Evolutionary conservation across 2,329 filamentous ascomycete species (phyloP).

Genomic region (Fusarium chaquense): DNA sequence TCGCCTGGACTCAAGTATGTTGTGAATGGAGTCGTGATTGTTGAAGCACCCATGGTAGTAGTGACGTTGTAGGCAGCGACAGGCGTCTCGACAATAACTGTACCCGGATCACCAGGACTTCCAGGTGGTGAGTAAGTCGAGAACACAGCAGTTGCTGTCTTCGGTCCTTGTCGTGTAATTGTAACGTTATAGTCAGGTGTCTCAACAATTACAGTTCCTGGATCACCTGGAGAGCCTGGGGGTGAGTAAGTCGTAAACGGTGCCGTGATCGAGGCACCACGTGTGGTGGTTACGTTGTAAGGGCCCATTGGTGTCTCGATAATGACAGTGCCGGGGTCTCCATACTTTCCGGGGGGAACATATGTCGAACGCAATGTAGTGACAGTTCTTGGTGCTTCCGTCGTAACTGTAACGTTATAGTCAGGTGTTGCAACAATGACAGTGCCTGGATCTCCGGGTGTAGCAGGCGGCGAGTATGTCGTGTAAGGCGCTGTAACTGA

Average conservation of each 20-base stretch:
- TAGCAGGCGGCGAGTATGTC: conserved; percentile 16
- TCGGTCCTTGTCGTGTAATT: not conserved
- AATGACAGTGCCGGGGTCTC: conserved; percentile 28
- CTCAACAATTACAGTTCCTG: conserved; percentile 26
- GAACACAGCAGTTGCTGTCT: not conserved
- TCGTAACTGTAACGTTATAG: conserved; percentile 20
- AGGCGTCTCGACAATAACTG: conserved; percentile 25
- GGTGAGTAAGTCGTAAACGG: conserved; percentile 20
- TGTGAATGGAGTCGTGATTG: not conserved
- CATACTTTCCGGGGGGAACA: conserved; percentile 1
- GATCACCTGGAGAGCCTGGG: conserved; percentile 8
- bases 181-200: conserved; percentile 27
- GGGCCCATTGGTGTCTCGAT: conserved; percentile 21
- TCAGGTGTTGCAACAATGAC: conserved; percentile 17
- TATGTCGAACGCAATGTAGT: conserved; percentile 11
- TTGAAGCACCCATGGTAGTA: conserved; percentile 2
- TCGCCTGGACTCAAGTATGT: not conserved
- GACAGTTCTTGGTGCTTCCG: not conserved
- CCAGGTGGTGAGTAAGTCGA: conserved; percentile 20
- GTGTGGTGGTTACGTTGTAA: conserved; percentile 26
- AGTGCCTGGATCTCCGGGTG: conserved; percentile 19
- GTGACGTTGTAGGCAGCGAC: conserved; percentile 1
- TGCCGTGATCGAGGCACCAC: conserved; percentile 23
- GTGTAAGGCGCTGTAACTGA: conserved; percentile 11
- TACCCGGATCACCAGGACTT: conserved; percentile 20